Evolutionary conservation across 306 rosid genomes (phyloP).

Genomic region (Biancaea sappan): DNA sequence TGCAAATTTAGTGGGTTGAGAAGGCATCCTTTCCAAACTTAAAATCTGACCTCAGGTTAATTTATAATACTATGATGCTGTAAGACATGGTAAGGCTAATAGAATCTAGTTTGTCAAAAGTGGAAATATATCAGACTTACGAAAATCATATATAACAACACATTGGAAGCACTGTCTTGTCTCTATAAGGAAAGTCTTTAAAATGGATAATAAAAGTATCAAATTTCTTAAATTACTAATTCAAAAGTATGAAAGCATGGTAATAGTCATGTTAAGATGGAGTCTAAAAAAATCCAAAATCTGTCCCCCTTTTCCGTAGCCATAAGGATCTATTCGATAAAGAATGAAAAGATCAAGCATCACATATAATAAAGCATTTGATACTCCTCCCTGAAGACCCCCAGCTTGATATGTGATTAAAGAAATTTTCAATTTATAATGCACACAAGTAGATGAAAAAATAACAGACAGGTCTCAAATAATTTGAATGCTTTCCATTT

Average conservation of each 20-base stretch:
- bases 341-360: background rate
- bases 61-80: conserved; percentile 3
- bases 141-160: background rate
- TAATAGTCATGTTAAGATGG: background rate
- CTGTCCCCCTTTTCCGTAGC: background rate
- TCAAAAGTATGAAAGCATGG: background rate
- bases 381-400: background rate
- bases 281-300: background rate
- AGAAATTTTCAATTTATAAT: background rate
- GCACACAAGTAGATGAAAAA: background rate
- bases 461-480: background rate
- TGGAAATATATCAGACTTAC: background rate
- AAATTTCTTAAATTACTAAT: background rate
- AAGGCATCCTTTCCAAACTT: conserved; percentile 8
- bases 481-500: background rate
- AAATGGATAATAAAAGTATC: background rate
- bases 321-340: background rate
- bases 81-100: conserved; percentile 1
- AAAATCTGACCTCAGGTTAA: conserved; percentile 8
- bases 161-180: background rate
- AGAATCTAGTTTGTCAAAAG: background rate
- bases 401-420: background rate
- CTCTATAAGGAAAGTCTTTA: background rate
- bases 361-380: background rate
- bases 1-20: background rate